Evolutionary conservation across 2,329 filamentous ascomycete genomes (phyloP).

Genomic region (Pyrenochaeta sp.): DNA sequence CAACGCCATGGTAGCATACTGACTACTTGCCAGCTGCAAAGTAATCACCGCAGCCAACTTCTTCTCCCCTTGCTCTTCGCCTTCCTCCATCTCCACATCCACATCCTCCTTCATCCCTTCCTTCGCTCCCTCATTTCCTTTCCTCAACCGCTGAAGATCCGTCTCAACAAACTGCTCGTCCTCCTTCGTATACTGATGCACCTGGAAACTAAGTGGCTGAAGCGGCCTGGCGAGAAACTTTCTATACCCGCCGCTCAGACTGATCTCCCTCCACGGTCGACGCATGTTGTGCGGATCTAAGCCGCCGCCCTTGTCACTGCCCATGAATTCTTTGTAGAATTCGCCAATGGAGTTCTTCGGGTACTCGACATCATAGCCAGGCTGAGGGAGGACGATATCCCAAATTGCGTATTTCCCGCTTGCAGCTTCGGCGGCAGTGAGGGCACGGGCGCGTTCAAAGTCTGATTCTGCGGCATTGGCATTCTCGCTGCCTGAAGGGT

Average conservation of each 20-base stretch:
- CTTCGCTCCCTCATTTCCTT: conserved; percentile 51
- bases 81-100: conserved; percentile 34
- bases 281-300: conserved; percentile 89
- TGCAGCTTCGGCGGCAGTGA: conserved; percentile 79
- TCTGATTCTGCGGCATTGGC: conserved; percentile 62
- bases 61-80: conserved; percentile 31
- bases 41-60: conserved; percentile 76
- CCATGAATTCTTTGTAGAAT: conserved; percentile 90
- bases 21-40: conserved; percentile 78
- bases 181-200: conserved; percentile 73
- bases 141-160: conserved; percentile 74
- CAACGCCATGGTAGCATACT: conserved; percentile 85
- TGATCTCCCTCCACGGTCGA: conserved; percentile 84
- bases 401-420: conserved; percentile 82
- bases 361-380: conserved; percentile 89
- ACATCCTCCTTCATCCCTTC: conserved; percentile 26
- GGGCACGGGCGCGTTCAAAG: conserved; percentile 73
- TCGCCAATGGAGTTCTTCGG: conserved; percentile 83
- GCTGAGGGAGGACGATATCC: conserved; percentile 90
- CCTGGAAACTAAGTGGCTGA: conserved; percentile 69
- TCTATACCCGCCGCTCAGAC: conserved; percentile 86
- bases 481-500: conserved; percentile 66
- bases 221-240: conserved; percentile 80
- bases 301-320: conserved; percentile 74
- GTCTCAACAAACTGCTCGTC: conserved; percentile 89